phyloP scores from a whole-genome alignment of 306 rosid species.

The Castanea crenata region DNA sequence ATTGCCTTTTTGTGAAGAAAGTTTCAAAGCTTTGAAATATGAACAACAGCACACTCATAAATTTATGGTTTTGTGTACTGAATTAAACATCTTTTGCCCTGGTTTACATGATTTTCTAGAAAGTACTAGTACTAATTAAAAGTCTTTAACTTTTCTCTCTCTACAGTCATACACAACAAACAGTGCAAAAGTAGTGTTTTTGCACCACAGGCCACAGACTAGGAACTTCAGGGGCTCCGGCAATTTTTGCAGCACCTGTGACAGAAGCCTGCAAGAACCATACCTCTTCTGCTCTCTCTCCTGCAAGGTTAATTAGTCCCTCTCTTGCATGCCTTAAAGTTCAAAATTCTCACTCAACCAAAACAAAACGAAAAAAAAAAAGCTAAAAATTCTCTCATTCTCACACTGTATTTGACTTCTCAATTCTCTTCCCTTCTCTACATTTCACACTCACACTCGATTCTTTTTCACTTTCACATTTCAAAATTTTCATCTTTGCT shows the following conservation, averaged over 20 bases:
- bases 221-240: slow-evolving; percentile 72
- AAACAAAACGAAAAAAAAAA: too few relatives aligned
- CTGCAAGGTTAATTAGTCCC: slow-evolving; percentile 66
- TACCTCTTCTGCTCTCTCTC: slow-evolving; percentile 79
- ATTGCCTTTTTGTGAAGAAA: not conserved
- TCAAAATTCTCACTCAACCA: not conserved
- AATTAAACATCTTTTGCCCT: not conserved
- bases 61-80: not conserved
- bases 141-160: not conserved
- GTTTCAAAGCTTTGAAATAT: not conserved
- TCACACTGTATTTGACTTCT: too few relatives aligned
- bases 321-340: not conserved
- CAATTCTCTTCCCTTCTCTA: not conserved
- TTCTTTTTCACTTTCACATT: not conserved
- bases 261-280: slow-evolving; percentile 81
- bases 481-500: not conserved
- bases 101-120: too few relatives aligned
- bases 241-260: slow-evolving; percentile 79
- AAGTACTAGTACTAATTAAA: too few relatives aligned
- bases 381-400: too few relatives aligned
- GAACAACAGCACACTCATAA: not conserved
- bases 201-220: slow-evolving; percentile 72
- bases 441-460: not conserved
- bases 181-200: slow-evolving; percentile 86
- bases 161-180: slow-evolving; percentile 79